Evolutionary conservation across 2,329 filamentous ascomycete genomes (phyloP), one percentile per base, ranked within the genome.

Genomic region (Diaporthe vaccinii): DNA sequence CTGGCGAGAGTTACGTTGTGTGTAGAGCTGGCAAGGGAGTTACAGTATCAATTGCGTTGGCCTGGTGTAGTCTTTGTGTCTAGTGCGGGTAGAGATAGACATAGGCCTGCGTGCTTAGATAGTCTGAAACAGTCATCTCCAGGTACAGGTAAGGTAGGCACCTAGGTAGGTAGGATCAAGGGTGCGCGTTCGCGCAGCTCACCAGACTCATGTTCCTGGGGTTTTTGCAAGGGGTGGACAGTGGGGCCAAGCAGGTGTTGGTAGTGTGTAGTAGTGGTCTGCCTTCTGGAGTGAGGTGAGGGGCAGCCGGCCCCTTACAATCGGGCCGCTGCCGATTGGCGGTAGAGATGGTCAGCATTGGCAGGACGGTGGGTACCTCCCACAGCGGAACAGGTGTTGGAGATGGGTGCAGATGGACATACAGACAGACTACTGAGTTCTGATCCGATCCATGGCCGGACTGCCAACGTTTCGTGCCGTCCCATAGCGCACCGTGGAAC

Each of bases 1-100:
- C 46, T 79, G 73, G 61, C 78, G 55, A 5, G 81, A 28, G 67
- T 44, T 8, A 12, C 15, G 17, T 17, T 44, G 7, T 44, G 17
- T 44, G 10, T 44, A 44, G 41, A 44, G 41, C 15, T 20, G 41
- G 41, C 41, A 44, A 44, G 41, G 41, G 41, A 44, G 41, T 44
- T 44, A 44, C 41, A 20, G 41, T 44, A 20, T 8, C 17, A 17
- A 20, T 44, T 44, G 41, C 36, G 12, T n/a, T 41, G 8, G 9
- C 44, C 22, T 22, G 34, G 14, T 36, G 36, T 20, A 12, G 25
- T 7, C 4, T 68, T 39, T 3, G 7, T 61, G 22, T n/a, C 12
- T 59, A 49, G 20, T 22, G 69, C 44, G 44, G 36, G 20, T 59
- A 71, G 31, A 17, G 20, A 53, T 28, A 49, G 44, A 49, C 8